phyloP scores from a whole-genome alignment of 345 rosid genomes.

The Syzygium aqueum region DNA sequence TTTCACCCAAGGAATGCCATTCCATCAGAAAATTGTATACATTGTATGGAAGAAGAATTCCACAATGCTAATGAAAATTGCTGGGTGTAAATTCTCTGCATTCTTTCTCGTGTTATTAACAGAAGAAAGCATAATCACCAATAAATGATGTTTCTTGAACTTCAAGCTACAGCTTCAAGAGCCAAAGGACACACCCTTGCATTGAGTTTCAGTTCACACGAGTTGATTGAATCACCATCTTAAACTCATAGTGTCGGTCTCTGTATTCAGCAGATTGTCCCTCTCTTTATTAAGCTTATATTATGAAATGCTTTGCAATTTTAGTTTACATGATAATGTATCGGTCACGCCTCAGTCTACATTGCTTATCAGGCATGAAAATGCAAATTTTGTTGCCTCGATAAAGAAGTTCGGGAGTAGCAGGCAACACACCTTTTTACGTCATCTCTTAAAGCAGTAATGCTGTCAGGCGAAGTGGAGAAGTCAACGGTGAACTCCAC shows the following conservation, averaged over 20 bases:
- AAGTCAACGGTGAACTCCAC: conserved; percentile 53
- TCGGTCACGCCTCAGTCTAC: not conserved
- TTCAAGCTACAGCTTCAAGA: not conserved
- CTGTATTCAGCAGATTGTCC: not conserved
- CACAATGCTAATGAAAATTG: not conserved
- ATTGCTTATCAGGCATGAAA: not conserved
- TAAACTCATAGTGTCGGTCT: not conserved
- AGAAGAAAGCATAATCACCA: not conserved
- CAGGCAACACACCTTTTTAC: conserved; percentile 36
- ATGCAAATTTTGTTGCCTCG: not conserved
- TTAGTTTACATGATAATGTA: not conserved
- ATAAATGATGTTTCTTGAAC: not conserved
- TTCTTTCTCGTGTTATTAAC: not conserved
- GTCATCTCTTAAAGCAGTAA: conserved; percentile 37
- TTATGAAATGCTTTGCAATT: not conserved
- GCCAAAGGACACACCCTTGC: not conserved
- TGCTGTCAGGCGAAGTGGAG: conserved; percentile 51
- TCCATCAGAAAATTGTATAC: not conserved
- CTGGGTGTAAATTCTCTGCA: not conserved
- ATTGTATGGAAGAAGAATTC: not conserved
- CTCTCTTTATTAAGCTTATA: not conserved
- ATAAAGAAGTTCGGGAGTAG: not conserved
- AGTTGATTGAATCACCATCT: not conserved
- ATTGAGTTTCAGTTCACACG: not conserved
- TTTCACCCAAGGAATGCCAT: not conserved